These are phyloP conservation scores for Amanita thiersii DNA, from an alignment of 768 basidiomycete genomes.

Conservation along the genomic window DNA sequence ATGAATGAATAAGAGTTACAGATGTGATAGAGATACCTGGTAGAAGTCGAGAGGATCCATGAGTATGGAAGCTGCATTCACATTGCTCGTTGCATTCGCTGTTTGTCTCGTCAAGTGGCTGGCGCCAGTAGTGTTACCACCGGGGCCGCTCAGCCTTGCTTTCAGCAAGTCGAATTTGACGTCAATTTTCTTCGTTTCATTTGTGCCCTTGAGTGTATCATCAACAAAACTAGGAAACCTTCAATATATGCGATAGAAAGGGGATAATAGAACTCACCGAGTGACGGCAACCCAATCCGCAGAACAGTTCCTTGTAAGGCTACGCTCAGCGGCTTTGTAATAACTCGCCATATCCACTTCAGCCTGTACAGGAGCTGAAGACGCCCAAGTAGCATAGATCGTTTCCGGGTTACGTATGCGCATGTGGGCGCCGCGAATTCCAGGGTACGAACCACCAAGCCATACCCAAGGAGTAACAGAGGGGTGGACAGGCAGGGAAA, in stretches of 20 bases:
- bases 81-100: slow-evolving; percentile 27
- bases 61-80: slow-evolving; percentile 32
- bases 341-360: no score
- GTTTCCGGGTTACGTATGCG: no score
- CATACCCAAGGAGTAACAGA: no score
- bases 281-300: slow-evolving; percentile 46
- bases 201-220: slow-evolving; percentile 21
- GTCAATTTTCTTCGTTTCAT: slow-evolving; percentile 24
- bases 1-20: no score
- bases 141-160: slow-evolving; percentile 33
- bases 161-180: slow-evolving; percentile 34
- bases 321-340: no score
- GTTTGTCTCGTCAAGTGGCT: slow-evolving; percentile 22
- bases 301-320: slow-evolving; percentile 41
- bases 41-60: no score
- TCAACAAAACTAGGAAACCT: slow-evolving; percentile 23
- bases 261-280: slow-evolving; percentile 13
- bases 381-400: no score
- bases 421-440: no score
- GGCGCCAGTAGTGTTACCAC: slow-evolving; percentile 29
- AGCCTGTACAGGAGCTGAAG: no score
- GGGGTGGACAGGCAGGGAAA: no score
- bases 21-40: no score
- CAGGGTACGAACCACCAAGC: no score
- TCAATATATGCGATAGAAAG: background rate